A percentile compares a stretch with the other conserved stretches of the same genome.
Evolutionary conservation across 176 grass and related monocot species (phyloP).

Genomic region (Oryza glaberrima): DNA sequence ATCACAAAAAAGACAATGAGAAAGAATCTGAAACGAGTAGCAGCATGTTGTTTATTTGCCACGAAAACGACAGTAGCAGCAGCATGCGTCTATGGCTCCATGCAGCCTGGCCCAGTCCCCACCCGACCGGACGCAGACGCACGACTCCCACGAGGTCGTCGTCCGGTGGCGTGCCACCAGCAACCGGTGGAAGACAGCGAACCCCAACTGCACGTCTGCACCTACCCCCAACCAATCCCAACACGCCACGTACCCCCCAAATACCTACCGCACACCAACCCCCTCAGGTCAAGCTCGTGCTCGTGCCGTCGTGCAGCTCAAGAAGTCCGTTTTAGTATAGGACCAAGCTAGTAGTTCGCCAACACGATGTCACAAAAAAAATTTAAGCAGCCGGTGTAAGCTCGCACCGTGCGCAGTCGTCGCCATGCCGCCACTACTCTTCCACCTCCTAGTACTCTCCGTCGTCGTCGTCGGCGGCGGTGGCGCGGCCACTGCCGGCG

Average conservation of each 20-base stretch:
- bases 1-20: background rate
- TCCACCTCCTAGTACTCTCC: background rate
- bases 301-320: conserved; percentile 6
- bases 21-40: background rate
- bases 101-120: too few relatives aligned
- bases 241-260: background rate
- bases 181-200: background rate
- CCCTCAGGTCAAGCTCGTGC: conserved; percentile 16
- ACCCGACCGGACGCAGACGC: background rate
- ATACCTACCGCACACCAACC: background rate
- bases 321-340: background rate
- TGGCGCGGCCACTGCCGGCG: background rate
- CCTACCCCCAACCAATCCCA: background rate
- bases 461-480: background rate
- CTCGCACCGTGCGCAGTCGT: background rate
- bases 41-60: conserved; percentile 7
- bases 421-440: conserved; percentile 5
- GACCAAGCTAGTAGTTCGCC: background rate
- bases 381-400: background rate
- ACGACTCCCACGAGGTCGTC: background rate
- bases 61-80: background rate
- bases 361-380: background rate
- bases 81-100: too few relatives aligned
- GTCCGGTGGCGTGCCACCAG: background rate
- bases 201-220: background rate